Percentiles rank a stretch among this genome's conserved stretches.
Conservation (phyloP, 257 asterid species). For the Ligustrum vulgare region DNA sequence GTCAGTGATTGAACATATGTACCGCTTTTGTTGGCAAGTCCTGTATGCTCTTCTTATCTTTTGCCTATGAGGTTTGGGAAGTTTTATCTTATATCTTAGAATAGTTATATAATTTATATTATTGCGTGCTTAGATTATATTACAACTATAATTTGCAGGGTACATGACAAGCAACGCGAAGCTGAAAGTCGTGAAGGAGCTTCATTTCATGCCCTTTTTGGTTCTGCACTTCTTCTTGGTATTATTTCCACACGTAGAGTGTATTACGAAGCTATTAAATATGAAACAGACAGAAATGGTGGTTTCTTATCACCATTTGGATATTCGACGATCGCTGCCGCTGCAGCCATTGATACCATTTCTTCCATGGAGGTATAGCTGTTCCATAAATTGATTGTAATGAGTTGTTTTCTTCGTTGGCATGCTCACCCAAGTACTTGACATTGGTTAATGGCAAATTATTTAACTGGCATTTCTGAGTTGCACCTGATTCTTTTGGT, state of each 20-base stretch:
- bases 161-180: constrained; percentile 68
- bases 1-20: not conserved
- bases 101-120: not conserved
- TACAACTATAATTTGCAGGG: constrained; percentile 44
- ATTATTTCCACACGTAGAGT: constrained; percentile 80
- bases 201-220: constrained; percentile 78
- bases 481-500: constrained; percentile 24
- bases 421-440: constrained; percentile 19
- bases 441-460: constrained; percentile 8
- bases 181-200: constrained; percentile 87
- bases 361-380: constrained; percentile 74
- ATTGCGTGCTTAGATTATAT: not conserved
- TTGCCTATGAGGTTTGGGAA: not conserved
- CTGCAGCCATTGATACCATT: constrained; percentile 68
- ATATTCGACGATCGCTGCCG: constrained; percentile 59
- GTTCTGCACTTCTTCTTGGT: constrained; percentile 76
- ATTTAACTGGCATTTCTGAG: constrained; percentile 28
- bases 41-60: not conserved
- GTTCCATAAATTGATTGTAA: constrained; percentile 19
- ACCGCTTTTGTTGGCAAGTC: not conserved
- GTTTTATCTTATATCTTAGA: not conserved
- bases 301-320: constrained; percentile 92
- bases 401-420: constrained; percentile 16
- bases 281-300: constrained; percentile 84
- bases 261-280: constrained; percentile 69